phyloP scores from a whole-genome alignment of 176 grass and related monocot genomes.

The Carex kokanica region DNA sequence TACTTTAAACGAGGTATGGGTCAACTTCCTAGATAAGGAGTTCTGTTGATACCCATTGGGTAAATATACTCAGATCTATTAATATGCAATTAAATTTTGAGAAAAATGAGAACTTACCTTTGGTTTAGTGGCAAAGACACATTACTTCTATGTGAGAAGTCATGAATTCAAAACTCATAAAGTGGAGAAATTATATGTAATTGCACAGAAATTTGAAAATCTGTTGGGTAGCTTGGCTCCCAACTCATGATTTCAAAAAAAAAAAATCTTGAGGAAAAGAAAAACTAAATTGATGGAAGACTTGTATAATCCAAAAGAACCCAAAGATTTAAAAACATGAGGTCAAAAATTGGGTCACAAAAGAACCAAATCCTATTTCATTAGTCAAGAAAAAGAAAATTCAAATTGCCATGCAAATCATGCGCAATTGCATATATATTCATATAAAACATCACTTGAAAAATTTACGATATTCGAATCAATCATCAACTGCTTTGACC shows the following conservation, averaged over 20 bases:
- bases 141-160: no score
- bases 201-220: no score
- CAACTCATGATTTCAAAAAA: no score
- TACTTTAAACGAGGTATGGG: background rate
- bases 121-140: no score
- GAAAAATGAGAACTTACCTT: no score
- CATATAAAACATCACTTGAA: background rate
- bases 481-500: conserved; percentile 5
- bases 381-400: background rate
- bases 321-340: background rate
- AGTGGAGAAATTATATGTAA: fast-evolving
- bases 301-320: background rate
- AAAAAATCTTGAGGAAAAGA: background rate
- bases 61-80: background rate
- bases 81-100: background rate
- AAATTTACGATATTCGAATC: background rate
- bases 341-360: background rate
- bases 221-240: no score
- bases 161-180: no score
- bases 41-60: background rate
- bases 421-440: background rate
- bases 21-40: background rate
- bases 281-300: background rate
- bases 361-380: no score
- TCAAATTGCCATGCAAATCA: background rate